Conservation (phyloP, 1,139 yeast genomes). For the Zygoascus sp. region DNA sequence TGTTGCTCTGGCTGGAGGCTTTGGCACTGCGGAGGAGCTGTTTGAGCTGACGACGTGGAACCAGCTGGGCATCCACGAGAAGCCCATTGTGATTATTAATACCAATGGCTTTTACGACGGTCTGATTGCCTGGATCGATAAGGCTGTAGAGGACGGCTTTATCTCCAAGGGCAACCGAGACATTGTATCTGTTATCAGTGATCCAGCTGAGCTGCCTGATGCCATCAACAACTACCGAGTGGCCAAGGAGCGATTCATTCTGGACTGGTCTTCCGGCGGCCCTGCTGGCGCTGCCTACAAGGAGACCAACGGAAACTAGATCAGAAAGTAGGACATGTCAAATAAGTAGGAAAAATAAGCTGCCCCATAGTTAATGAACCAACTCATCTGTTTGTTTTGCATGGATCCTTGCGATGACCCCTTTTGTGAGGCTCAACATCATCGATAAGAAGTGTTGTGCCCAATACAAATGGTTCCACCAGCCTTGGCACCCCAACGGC, state of each 20-base stretch:
- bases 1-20: conserved; percentile 89
- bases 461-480: no score
- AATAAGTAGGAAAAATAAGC: no score
- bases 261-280: conserved; percentile 56
- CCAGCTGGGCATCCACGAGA: conserved; percentile 78
- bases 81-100: conserved; percentile 75
- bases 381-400: no score
- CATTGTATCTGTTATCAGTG: conserved; percentile 63
- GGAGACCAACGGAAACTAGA: background rate
- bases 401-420: no score
- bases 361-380: no score
- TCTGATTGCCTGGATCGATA: conserved; percentile 46
- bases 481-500: background rate
- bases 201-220: conserved; percentile 47
- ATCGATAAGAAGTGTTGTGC: background rate
- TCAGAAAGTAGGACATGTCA: background rate
- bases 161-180: conserved; percentile 63
- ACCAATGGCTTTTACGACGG: conserved; percentile 77
- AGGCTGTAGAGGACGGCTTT: conserved; percentile 52
- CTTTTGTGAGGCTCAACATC: background rate
- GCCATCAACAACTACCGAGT: conserved; percentile 56
- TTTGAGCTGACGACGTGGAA: conserved; percentile 91
- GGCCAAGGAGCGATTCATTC: conserved; percentile 73
- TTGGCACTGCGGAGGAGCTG: conserved; percentile 84
- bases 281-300: conserved; percentile 14